Percentiles rank a stretch among this genome's conserved stretches.
These are phyloP conservation scores for Megacollybia platyphylla DNA, from an alignment of 1,284 basidiomycete genomes.

Conservation along the genomic window DNA sequence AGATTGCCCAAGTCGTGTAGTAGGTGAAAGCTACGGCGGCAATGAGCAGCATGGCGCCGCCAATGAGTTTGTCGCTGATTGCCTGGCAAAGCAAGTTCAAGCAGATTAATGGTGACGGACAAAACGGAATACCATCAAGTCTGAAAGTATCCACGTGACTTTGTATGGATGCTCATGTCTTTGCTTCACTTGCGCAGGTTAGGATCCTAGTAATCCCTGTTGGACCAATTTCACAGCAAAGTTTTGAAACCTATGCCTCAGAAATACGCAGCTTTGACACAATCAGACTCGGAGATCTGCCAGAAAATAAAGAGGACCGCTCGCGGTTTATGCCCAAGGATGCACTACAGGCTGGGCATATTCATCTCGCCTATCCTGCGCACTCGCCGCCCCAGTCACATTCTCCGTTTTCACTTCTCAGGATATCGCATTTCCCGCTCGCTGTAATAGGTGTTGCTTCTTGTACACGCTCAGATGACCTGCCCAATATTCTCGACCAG, in stretches of 20 bases:
- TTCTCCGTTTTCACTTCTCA: conserved; percentile 47
- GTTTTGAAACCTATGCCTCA: conserved; percentile 57
- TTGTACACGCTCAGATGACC: conserved; percentile 43
- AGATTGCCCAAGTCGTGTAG: conserved; percentile 84
- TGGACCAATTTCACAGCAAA: conserved; percentile 47
- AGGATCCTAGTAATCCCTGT: conserved; percentile 69
- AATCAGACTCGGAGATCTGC: conserved; percentile 68
- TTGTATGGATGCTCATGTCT: conserved; percentile 55
- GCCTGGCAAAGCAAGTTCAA: conserved; percentile 34
- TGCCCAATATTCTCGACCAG: conserved; percentile 51
- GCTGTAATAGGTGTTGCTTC: conserved; percentile 70
- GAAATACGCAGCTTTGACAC: conserved; percentile 61
- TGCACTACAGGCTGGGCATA: conserved; percentile 58
- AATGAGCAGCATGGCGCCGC: conserved; percentile 67
- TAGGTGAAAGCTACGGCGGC: conserved; percentile 75
- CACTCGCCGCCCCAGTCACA: conserved; percentile 56
- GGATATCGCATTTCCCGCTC: conserved; percentile 68
- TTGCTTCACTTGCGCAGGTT: conserved; percentile 70
- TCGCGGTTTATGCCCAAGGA: conserved; percentile 69
- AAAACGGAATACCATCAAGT: background rate
- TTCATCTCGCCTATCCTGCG: conserved; percentile 62
- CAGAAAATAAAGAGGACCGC: conserved; percentile 63
- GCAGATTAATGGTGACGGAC: background rate
- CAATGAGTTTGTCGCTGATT: conserved; percentile 70
- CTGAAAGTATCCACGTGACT: background rate